phyloP scores from a whole-genome alignment of 1,139 yeast species.

The Magnusiomyces sp. region DNA sequence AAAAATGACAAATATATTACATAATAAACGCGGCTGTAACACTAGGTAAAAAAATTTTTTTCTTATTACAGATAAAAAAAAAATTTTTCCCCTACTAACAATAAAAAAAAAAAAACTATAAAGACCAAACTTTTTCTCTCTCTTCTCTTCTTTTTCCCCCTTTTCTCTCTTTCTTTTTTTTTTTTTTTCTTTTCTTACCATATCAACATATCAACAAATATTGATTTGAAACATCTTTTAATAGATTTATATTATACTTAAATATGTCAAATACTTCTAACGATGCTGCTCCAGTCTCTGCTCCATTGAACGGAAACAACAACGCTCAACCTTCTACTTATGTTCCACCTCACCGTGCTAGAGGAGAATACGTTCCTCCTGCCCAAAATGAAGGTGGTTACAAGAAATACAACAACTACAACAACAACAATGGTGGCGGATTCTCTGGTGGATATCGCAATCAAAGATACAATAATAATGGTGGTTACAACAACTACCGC shows the following conservation, averaged over 20 bases:
- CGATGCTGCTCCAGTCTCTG: neutral
- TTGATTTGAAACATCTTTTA: neutral
- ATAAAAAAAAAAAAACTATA: neutral
- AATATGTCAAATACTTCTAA: constrained; percentile 2
- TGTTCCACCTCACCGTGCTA: constrained; percentile 7
- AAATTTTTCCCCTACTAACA: neutral
- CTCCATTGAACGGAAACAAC: constrained; percentile 1
- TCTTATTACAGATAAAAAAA: too few relatives aligned
- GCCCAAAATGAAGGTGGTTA: neutral
- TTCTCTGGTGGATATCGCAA: constrained; percentile 4
- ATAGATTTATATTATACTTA: neutral
- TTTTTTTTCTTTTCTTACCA: neutral
- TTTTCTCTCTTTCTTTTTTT: neutral
- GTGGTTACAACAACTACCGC: constrained; percentile 8
- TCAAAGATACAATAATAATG: neutral
- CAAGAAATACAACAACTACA: constrained; percentile 4
- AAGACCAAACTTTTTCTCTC: too few relatives aligned
- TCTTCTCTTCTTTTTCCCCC: too few relatives aligned
- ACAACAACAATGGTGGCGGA: constrained; percentile 6
- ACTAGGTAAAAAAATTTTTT: neutral
- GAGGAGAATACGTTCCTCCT: neutral
- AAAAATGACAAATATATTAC: too few relatives aligned
- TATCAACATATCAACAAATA: neutral
- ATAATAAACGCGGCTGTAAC: too few relatives aligned
- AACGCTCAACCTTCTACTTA: constrained; percentile 1